phyloP scores from a whole-genome alignment of 257 asterid genomes.

The Solanum clarkiae region DNA sequence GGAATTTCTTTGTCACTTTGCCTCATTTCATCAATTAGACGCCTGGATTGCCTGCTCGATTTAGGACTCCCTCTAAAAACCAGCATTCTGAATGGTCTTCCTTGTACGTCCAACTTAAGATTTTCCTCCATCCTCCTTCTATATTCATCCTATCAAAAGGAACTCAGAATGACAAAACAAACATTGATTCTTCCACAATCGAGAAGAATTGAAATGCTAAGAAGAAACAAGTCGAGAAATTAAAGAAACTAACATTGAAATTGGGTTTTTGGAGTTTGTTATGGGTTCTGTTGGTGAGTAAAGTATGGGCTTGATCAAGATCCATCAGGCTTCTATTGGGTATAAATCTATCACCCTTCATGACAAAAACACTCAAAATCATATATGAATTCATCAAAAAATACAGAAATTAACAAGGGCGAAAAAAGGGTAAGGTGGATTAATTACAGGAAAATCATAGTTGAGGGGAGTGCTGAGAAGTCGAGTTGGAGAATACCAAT shows the following conservation, averaged over 20 bases:
- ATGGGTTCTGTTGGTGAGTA: not conserved
- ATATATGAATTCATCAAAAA: not conserved
- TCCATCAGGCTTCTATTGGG: slow-evolving; percentile 86
- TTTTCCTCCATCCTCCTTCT: slow-evolving; percentile 29
- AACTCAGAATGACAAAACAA: not conserved
- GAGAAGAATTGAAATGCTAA: not conserved
- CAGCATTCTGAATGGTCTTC: slow-evolving; percentile 76
- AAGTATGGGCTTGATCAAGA: slow-evolving; percentile 61
- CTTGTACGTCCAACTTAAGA: slow-evolving; percentile 47
- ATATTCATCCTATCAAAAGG: slow-evolving; percentile 30
- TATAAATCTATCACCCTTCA: slow-evolving; percentile 81
- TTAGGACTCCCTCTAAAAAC: slow-evolving; percentile 89
- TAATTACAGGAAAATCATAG: slow-evolving; percentile 58
- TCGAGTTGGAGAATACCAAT: slow-evolving; percentile 81
- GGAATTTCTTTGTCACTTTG: slow-evolving; percentile 22
- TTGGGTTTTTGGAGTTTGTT: slow-evolving; percentile 8
- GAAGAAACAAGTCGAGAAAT: not conserved
- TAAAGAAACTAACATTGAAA: slow-evolving; percentile 22
- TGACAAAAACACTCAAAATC: not conserved
- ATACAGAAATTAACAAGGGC: not conserved
- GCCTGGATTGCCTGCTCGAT: slow-evolving; percentile 30
- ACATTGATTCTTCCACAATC: not conserved
- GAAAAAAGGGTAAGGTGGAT: not conserved
- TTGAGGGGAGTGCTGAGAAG: slow-evolving; percentile 50
- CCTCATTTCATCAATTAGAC: slow-evolving; percentile 42